Base-by-base conservation (phyloP, 768 basidiomycete genomes). In the Suillus sp. region DNA sequence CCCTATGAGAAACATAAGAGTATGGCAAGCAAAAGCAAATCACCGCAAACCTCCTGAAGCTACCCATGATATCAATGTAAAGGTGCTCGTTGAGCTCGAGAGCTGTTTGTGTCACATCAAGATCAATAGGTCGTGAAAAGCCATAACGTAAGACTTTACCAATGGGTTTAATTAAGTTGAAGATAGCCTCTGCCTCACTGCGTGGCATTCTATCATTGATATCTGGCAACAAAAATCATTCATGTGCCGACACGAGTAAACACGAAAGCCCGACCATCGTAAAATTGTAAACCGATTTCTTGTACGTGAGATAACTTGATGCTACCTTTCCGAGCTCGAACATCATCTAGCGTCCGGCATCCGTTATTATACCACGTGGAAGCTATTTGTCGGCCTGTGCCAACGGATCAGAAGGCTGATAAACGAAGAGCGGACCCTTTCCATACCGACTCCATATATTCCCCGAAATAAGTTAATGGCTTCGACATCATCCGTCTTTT, bases 61-160 rank as follows among this genome's bases (percentile, higher is more conserved):
- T 94, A 1, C 95, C 96, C 95, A 96, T 96, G 55, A 96, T 89
- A 57, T 95, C 88, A 11, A 97, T 76, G 69, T 84, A 87, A 30
- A 96, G 71, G 59, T 84, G 83, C 6, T 84, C 77, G 69, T 96
- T 95, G 37, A 96, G 80, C 1, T 74, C 76, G 11, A 91, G 80
- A 2, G 92, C 94, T 93, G 65, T 5, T 56, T 50, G 2, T 22
- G n/a, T 14, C 60, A 48, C 3, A 43, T 54, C 48, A 66, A 32
- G 53, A 47, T 30, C 22, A 14, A 22, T 6, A 42, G 1, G 18
- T 16, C 16, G 38, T 16, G 22, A 16, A 38, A 40, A 59, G 32
- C 32, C 6, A 34, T 18, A 55, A 18, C n/a, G 35, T 57, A 47
- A 35, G 25, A 64, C 77, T 55, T 50, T 68, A 91, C 94, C 92